phyloP scores from a whole-genome alignment of 2,329 filamentous ascomycete species.

The Aotearoamyces nothofagi region DNA sequence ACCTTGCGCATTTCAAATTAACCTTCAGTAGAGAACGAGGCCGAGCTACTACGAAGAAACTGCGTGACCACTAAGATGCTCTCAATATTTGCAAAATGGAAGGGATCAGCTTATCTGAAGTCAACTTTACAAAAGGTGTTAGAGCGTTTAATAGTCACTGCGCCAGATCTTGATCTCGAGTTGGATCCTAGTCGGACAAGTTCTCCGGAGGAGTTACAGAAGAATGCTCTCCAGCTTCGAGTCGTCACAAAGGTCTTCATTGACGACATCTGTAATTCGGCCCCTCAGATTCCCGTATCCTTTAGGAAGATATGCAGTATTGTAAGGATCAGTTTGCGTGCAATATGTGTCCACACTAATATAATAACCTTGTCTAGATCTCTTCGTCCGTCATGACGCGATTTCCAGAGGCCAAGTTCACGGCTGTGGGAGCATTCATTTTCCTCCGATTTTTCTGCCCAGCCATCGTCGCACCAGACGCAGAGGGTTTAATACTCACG shows the following conservation, averaged over 20 bases:
- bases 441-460: slow-evolving; percentile 61
- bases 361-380: too few species aligned
- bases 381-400: slow-evolving; percentile 44
- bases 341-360: too few species aligned
- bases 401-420: slow-evolving; percentile 58
- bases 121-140: slow-evolving; percentile 51
- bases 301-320: slow-evolving; percentile 56
- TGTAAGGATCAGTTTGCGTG: too few species aligned
- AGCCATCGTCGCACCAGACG: slow-evolving; percentile 55
- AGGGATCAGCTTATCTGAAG: slow-evolving; percentile 46
- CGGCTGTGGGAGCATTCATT: slow-evolving; percentile 55
- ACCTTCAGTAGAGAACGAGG: slow-evolving; percentile 39
- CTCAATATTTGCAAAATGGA: slow-evolving; percentile 58
- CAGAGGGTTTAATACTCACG: slow-evolving; percentile 45
- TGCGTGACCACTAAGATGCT: slow-evolving; percentile 62
- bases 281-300: slow-evolving; percentile 41
- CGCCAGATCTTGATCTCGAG: slow-evolving; percentile 52
- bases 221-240: slow-evolving; percentile 49
- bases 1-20: too few species aligned
- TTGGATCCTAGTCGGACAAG: slow-evolving; percentile 47
- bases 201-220: slow-evolving; percentile 46
- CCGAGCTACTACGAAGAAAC: slow-evolving; percentile 50
- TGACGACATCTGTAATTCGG: slow-evolving; percentile 52
- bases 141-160: slow-evolving; percentile 49
- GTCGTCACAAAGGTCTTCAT: slow-evolving; percentile 58